Conservation (phyloP, 179 eudicot species). For the Silene noctiflora region DNA sequence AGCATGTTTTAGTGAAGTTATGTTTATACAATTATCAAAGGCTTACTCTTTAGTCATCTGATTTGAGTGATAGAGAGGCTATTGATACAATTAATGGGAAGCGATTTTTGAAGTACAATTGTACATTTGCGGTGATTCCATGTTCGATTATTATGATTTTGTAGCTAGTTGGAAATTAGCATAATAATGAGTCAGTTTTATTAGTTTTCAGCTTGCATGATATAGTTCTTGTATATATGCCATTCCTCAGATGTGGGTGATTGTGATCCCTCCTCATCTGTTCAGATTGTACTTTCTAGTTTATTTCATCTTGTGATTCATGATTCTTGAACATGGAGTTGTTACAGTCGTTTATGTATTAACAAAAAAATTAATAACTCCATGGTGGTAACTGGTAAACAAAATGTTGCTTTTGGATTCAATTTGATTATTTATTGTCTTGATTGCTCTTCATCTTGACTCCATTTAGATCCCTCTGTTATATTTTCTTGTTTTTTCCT, state of each 20-base stretch:
- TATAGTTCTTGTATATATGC: too few species aligned
- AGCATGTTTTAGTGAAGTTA: too few species aligned
- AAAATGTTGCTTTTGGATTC: neutral
- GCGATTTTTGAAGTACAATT: neutral
- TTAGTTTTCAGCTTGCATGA: neutral
- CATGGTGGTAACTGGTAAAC: too few species aligned
- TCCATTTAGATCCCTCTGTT: too few species aligned
- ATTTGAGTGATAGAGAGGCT: neutral
- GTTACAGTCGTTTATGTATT: too few species aligned
- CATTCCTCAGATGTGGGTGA: too few species aligned
- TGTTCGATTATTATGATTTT: neutral
- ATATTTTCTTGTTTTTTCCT: neutral
- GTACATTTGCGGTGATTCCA: neutral
- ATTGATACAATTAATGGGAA: neutral
- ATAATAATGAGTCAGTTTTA: neutral
- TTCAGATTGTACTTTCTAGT: too few species aligned
- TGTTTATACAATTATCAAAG: neutral
- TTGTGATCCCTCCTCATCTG: too few species aligned
- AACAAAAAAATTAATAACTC: too few species aligned
- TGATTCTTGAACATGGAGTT: too few species aligned
- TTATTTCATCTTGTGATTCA: too few species aligned
- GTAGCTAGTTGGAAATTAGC: neutral
- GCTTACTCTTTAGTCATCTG: neutral
- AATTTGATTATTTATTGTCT: neutral
- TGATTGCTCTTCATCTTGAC: too few species aligned